phyloP scores from a whole-genome alignment of 2,329 filamentous ascomycete species.

The Pestalotiopsis sp. region DNA sequence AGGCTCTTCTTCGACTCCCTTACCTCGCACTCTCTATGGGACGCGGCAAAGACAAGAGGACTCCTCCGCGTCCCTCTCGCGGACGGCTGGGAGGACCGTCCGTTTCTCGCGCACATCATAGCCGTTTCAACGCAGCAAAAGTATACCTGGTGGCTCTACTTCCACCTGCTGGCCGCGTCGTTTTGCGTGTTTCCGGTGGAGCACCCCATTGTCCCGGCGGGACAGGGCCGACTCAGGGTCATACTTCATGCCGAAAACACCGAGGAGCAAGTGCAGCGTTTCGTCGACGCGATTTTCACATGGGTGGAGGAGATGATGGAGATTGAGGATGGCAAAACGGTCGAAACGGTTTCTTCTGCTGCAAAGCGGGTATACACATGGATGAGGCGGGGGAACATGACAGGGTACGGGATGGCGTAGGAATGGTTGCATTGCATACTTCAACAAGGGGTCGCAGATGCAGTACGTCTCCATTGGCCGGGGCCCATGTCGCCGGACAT shows the following conservation, averaged over 20 bases:
- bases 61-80: constrained; percentile 28
- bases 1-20: constrained; percentile 27
- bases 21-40: constrained; percentile 22
- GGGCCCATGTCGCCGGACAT: background rate
- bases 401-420: background rate
- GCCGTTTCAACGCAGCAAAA: constrained; percentile 26
- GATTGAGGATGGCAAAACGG: constrained; percentile 21
- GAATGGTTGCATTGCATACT: background rate
- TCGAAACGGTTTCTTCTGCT: constrained; percentile 16
- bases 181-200: constrained; percentile 31
- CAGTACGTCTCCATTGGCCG: background rate
- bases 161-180: constrained; percentile 23
- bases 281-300: constrained; percentile 29
- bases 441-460: background rate
- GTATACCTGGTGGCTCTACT: constrained; percentile 22
- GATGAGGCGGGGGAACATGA: background rate
- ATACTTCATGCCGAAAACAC: constrained; percentile 42
- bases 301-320: constrained; percentile 33
- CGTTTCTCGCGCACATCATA: constrained; percentile 29
- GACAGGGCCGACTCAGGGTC: constrained; percentile 37
- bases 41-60: constrained; percentile 22
- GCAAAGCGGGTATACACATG: constrained; percentile 20
- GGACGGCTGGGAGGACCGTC: constrained; percentile 25
- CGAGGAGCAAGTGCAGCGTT: constrained; percentile 29
- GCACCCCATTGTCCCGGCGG: constrained; percentile 39